phyloP scores from a whole-genome alignment of 371 early-diverging fungal species.

The Dinochytrium kinnereticum region DNA sequence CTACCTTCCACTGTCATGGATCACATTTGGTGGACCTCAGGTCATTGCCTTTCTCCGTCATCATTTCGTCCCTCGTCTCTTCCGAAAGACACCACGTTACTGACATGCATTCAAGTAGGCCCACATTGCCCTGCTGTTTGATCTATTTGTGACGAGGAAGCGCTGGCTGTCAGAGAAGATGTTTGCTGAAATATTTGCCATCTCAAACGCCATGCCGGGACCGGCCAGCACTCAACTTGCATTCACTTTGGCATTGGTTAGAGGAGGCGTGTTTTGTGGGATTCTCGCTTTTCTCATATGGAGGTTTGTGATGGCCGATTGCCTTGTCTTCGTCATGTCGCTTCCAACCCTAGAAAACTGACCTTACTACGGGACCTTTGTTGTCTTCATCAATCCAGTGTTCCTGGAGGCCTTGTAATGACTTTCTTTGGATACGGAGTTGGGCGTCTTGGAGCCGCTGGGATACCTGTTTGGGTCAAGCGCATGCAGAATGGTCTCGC shows the following conservation, averaged over 20 bases:
- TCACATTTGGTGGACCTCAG: conserved; percentile 67
- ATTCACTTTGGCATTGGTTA: conserved; percentile 57
- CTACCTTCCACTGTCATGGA: conserved; percentile 53
- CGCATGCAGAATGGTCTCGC: conserved; percentile 58
- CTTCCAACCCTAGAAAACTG: too few species aligned
- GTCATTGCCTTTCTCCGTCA: background rate
- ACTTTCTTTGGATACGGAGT: conserved; percentile 52
- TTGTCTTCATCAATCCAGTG: too few species aligned
- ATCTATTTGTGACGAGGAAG: conserved; percentile 54
- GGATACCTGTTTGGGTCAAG: conserved; percentile 53
- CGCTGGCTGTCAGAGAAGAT: conserved; percentile 53
- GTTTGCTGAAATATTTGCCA: conserved; percentile 66
- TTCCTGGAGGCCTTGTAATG: too few species aligned
- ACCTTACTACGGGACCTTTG: too few species aligned
- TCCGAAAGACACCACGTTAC: too few species aligned
- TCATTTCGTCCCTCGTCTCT: background rate
- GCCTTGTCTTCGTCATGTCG: too few species aligned
- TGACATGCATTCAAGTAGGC: too few species aligned
- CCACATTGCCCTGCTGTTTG: conserved; percentile 61
- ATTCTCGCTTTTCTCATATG: conserved; percentile 59
- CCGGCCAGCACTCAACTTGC: conserved; percentile 64
- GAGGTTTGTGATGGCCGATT: too few species aligned
- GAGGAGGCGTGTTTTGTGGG: conserved; percentile 55
- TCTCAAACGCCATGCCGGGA: conserved; percentile 65
- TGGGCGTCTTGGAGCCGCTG: conserved; percentile 34